These are phyloP conservation scores for Dryas drummondii DNA, from an alignment of 306 rosid species.

Conservation along the genomic window DNA sequence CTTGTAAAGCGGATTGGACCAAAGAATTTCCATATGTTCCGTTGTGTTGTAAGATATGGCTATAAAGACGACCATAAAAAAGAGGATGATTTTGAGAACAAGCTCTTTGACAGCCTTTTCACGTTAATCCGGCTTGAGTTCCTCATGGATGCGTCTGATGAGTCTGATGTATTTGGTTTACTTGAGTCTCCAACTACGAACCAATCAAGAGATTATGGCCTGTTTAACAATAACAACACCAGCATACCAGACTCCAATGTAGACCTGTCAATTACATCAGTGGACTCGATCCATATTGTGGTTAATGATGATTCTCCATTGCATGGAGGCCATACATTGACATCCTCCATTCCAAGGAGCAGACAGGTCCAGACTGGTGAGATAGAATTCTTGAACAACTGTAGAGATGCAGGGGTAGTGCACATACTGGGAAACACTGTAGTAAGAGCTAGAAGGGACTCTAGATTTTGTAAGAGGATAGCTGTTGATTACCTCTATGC, in stretches of 20 bases:
- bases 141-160: constrained; percentile 91
- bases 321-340: constrained; percentile 32
- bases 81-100: constrained; percentile 83
- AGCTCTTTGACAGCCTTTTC: constrained; percentile 71
- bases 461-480: constrained; percentile 64
- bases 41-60: constrained; percentile 89
- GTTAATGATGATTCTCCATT: constrained; percentile 39
- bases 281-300: constrained; percentile 54
- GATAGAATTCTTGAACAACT: constrained; percentile 65
- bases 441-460: constrained; percentile 70
- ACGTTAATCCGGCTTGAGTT: constrained; percentile 68
- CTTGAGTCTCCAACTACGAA: constrained; percentile 39
- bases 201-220: constrained; percentile 32
- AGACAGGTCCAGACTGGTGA: constrained; percentile 61
- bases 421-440: constrained; percentile 91
- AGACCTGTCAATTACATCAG: constrained; percentile 51
- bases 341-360: constrained; percentile 49
- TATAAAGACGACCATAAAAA: constrained; percentile 83
- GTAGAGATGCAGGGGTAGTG: constrained; percentile 92
- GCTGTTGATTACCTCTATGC: constrained; percentile 85
- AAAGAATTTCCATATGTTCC: constrained; percentile 79
- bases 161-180: constrained; percentile 69
- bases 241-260: constrained; percentile 34
- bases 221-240: constrained; percentile 31
- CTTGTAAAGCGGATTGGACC: constrained; percentile 91